Evolutionary conservation across 1,284 basidiomycete genomes (phyloP).

Genomic region (Exobasidium cylindrosporum): DNA sequence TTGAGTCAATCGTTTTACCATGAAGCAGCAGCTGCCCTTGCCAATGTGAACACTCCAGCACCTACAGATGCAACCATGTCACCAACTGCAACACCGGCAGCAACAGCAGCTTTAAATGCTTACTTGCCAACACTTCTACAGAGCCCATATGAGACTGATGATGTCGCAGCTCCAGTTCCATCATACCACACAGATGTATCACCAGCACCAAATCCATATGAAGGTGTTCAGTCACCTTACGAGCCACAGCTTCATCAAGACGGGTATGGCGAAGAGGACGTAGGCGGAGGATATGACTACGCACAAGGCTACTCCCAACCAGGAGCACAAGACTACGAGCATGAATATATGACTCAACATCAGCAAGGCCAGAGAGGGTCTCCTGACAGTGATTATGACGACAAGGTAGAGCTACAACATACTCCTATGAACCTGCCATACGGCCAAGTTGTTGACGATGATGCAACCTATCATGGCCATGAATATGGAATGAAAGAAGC

Average conservation of each 20-base stretch:
- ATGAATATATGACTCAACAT: slow-evolving; percentile 3
- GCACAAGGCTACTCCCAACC: slow-evolving; percentile 22
- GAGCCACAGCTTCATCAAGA: neutral
- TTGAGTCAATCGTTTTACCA: slow-evolving; percentile 45
- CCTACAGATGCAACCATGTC: neutral
- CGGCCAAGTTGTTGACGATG: neutral
- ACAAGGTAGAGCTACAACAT: slow-evolving; percentile 24
- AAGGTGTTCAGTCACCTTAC: neutral
- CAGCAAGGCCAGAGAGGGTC: slow-evolving; percentile 21
- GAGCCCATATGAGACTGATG: slow-evolving; percentile 13
- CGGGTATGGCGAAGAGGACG: neutral
- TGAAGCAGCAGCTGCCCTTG: slow-evolving; percentile 36
- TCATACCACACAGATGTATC: neutral
- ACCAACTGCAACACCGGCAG: slow-evolving; percentile 5
- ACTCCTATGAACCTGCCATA: slow-evolving; percentile 11
- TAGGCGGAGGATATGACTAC: neutral
- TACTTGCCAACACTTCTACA: slow-evolving; percentile 18
- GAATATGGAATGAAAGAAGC: slow-evolving; percentile 4
- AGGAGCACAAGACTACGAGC: slow-evolving; percentile 20
- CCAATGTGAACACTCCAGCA: slow-evolving; percentile 5
- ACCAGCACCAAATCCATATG: slow-evolving; percentile 7
- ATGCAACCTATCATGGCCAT: slow-evolving; percentile 10
- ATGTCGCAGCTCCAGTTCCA: neutral
- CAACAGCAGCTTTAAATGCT: slow-evolving; percentile 7
- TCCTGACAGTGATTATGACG: slow-evolving; percentile 21